phyloP scores from a whole-genome alignment of 352 stramenopile genomes.

The Globisporangium viniferum region DNA sequence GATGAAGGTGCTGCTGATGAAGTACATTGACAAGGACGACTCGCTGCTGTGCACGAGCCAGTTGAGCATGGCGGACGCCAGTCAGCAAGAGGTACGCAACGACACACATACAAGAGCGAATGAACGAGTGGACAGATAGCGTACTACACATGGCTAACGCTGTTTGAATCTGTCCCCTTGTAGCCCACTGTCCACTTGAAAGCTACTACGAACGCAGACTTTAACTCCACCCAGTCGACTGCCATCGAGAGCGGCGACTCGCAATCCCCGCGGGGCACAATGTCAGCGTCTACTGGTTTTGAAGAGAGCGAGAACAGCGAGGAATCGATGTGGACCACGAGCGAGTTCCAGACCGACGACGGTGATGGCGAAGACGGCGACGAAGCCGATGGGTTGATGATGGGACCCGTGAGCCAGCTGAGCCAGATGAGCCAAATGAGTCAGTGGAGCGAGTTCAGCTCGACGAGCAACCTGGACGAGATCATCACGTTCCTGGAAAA shows the following conservation, averaged over 20 bases:
- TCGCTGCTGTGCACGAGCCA: constrained; percentile 75
- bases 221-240: constrained; percentile 10
- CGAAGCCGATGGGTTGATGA: constrained; percentile 24
- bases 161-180: not conserved
- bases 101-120: not conserved
- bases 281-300: constrained; percentile 25
- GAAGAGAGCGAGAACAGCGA: constrained; percentile 63
- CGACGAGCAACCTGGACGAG: constrained; percentile 79
- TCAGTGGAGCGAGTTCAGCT: constrained; percentile 81
- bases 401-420: constrained; percentile 64
- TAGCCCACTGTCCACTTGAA: not conserved
- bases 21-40: constrained; percentile 85
- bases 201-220: not conserved
- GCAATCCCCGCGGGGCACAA: constrained; percentile 31
- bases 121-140: not conserved
- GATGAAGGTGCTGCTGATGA: constrained; percentile 85
- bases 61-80: constrained; percentile 40
- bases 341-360: constrained; percentile 49
- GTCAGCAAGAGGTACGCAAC: constrained; percentile 22
- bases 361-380: constrained; percentile 22
- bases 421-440: constrained; percentile 75
- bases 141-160: not conserved
- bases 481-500: constrained; percentile 85
- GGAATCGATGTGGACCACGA: constrained; percentile 56
- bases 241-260: constrained; percentile 26